Conservation (phyloP, 768 basidiomycete species). For the Tylopilus sp. region DNA sequence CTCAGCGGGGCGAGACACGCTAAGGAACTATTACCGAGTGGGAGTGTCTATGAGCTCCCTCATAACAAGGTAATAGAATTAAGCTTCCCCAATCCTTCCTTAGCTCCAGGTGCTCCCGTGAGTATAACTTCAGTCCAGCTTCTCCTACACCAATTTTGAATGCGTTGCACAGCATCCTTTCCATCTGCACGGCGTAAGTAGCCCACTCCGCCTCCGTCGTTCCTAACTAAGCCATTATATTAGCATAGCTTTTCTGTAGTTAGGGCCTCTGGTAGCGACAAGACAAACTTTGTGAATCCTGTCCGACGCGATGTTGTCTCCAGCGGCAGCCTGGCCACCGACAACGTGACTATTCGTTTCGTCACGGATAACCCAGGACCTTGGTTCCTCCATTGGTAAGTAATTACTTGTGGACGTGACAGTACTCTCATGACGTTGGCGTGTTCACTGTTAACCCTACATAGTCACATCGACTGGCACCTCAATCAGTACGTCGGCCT, state of each 20-base stretch:
- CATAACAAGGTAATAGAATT: conserved; percentile 44
- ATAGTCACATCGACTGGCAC: conserved; percentile 1
- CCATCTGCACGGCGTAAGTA: conserved; percentile 39
- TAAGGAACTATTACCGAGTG: conserved; percentile 44
- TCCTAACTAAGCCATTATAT: not conserved
- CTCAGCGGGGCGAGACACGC: conserved; percentile 47
- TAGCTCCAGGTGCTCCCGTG: conserved; percentile 27
- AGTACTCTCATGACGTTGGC: not conserved
- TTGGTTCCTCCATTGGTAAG: conserved; percentile 9
- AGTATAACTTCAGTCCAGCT: conserved; percentile 1
- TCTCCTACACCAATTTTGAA: not conserved
- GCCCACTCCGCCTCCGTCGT: not conserved
- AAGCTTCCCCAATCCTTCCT: conserved; percentile 37
- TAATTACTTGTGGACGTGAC: not conserved
- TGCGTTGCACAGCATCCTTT: conserved; percentile 30
- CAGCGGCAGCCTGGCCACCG: conserved; percentile 20
- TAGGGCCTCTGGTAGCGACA: conserved; percentile 26
- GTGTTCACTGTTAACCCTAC: too few species aligned
- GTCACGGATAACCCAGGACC: conserved; percentile 39
- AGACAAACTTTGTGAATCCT: conserved; percentile 35
- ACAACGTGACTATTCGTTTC: conserved; percentile 57
- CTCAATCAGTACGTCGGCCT: not conserved
- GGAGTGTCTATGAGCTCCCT: conserved; percentile 45
- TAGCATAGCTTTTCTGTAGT: conserved; percentile 37
- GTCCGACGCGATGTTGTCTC: conserved; percentile 33